Evolutionary conservation across 805 yeast genomes (phyloP).

Genomic region (Komagataella ulmi): DNA sequence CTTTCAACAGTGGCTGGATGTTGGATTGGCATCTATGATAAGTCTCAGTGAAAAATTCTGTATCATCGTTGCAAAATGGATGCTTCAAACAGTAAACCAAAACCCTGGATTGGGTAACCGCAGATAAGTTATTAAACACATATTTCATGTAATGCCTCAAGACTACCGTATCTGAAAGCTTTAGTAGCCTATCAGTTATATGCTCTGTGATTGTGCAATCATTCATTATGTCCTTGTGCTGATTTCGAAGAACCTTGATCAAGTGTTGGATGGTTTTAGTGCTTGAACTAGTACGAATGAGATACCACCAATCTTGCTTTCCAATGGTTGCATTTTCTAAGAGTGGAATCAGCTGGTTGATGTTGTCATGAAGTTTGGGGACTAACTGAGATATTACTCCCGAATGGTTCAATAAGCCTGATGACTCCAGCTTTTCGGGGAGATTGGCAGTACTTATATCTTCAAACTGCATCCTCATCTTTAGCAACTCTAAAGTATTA

Average conservation of each 20-base stretch:
- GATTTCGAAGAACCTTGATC: background rate
- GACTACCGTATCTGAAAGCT: background rate
- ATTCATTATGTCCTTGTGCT: background rate
- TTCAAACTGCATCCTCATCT: background rate
- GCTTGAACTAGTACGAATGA: background rate
- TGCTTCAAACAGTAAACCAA: background rate
- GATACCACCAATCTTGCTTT: background rate
- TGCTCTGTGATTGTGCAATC: background rate
- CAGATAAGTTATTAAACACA: background rate
- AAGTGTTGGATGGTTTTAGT: background rate
- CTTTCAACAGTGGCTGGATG: background rate
- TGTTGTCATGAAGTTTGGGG: background rate
- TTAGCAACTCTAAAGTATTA: background rate
- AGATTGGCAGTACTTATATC: background rate
- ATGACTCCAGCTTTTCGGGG: background rate
- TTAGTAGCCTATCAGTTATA: background rate
- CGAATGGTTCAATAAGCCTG: background rate
- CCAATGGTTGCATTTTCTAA: background rate
- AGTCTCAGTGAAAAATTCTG: background rate
- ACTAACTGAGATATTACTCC: background rate
- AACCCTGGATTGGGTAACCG: background rate
- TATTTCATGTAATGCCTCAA: background rate
- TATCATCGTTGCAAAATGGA: background rate
- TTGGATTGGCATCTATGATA: background rate
- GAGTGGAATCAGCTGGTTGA: background rate